Conservation (phyloP, 768 basidiomycete species). For the Termitomyces sp. region DNA sequence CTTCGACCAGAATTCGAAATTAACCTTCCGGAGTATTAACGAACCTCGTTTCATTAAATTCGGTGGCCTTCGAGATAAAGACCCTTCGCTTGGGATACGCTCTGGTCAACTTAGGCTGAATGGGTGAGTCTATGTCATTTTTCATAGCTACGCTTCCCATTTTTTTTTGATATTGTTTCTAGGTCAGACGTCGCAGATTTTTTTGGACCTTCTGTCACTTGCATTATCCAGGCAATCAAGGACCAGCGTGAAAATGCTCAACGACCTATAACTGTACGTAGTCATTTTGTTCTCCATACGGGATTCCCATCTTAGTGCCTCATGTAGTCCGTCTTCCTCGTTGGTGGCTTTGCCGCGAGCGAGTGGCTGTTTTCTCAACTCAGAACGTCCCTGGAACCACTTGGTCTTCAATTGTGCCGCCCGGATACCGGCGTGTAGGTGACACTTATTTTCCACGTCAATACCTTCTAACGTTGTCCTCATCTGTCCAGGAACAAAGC, state of each 20-base stretch:
- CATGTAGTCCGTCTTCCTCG: conserved; percentile 38
- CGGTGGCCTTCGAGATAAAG: background rate
- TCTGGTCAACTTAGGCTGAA: background rate
- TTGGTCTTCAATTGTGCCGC: conserved; percentile 37
- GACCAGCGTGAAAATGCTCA: background rate
- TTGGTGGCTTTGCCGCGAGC: conserved; percentile 56
- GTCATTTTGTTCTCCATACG: background rate
- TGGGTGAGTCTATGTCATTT: background rate
- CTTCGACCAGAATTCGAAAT: background rate
- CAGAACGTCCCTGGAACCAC: conserved; percentile 27
- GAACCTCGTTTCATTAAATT: background rate
- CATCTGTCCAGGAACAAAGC: conserved; percentile 22
- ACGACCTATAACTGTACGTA: background rate
- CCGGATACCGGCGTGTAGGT: conserved; percentile 53
- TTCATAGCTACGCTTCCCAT: background rate
- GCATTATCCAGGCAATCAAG: background rate
- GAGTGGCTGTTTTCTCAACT: conserved; percentile 47
- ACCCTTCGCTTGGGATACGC: background rate
- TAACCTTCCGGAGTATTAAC: background rate
- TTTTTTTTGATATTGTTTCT: background rate
- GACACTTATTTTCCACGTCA: background rate
- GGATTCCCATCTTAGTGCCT: background rate
- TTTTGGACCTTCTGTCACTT: background rate
- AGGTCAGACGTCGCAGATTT: background rate
- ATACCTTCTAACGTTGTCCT: background rate